Evolutionary conservation across 257 asterid genomes (phyloP), one percentile per base, ranked within the genome.

Genomic region (Oldenlandia corymbosa): DNA sequence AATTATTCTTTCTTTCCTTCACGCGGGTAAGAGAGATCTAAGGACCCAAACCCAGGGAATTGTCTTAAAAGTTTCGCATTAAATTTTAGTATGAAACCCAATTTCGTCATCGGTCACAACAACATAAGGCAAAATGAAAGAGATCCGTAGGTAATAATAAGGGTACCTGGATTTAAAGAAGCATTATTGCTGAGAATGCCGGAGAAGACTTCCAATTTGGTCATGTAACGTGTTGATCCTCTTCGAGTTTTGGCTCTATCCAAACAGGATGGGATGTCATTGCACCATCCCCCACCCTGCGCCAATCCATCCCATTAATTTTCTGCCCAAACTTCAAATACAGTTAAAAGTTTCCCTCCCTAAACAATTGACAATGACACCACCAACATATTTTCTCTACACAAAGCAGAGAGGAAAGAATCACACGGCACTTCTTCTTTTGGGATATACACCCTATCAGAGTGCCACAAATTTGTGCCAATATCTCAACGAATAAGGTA

Each of bases 221-320:
- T 72, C 98, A 91, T 91, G 71, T 71, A 79, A 63, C 50, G 81
- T 32, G 92, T 84, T 2, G 98, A 91, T 36, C 98, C 98, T 48
- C 94, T 92, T 2, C 78, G 90, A 58, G 88, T 78, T 42, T 80
- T 27, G 13, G 96, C 87, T 78, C 98, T 82, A 28, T 86, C 94
- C 76, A 75, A 64, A 71, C 96, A 91, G 21, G 96, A 83, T 59
- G 75, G 73, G 50, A 91, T 66, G 69, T 85, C 94, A 61, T 91
- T 88, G 81, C 98, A 91, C 96, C 98, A 91, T 52, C 98, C 98
- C 59, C 98, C 98, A 51, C 98, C 98, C 98, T 88, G 49, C n/a
- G n/a, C n/a, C n/a, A n/a, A n/a, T n/a, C 34, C 26, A 55, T 0
- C 17, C 4, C 18, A 20, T 34, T 3, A 34, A 34, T 9, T 9